phyloP scores from a whole-genome alignment of 192 early-diverging fungal species.

The Coemansia sp. region DNA sequence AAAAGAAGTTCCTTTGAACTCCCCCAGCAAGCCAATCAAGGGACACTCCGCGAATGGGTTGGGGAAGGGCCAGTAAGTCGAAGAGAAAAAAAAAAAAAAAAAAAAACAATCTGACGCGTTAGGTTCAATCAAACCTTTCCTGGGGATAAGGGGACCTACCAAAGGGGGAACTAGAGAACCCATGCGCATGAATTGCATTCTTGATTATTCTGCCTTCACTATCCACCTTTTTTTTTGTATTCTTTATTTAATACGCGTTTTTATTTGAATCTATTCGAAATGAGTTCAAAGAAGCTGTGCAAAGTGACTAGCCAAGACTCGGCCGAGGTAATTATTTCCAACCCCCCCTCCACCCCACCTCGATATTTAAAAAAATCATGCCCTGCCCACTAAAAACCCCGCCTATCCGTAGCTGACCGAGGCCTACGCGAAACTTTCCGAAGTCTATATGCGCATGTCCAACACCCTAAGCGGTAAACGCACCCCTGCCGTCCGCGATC shows the following conservation, averaged over 20 bases:
- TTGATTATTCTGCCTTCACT: background rate
- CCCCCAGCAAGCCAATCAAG: background rate
- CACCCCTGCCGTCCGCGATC: background rate
- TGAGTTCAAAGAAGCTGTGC: constrained; percentile 1
- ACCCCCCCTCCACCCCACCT: background rate
- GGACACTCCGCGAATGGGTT: background rate
- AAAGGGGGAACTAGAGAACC: background rate
- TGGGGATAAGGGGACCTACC: background rate
- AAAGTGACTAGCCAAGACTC: background rate
- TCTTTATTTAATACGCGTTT: background rate
- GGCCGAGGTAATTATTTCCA: background rate
- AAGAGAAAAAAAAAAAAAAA: background rate
- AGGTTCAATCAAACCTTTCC: background rate
- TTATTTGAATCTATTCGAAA: background rate
- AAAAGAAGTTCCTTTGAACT: background rate
- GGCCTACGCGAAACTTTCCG: constrained; percentile 1
- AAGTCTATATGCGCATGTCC: constrained; percentile 5
- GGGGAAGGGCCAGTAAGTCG: background rate
- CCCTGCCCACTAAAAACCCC: background rate
- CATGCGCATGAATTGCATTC: constrained; percentile 1
- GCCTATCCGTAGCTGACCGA: background rate
- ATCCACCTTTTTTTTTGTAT: background rate
- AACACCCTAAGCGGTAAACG: background rate
- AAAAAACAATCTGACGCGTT: background rate
- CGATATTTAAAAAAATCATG: background rate